A percentile compares a stretch with the other conserved stretches of the same genome.
phyloP scores from a whole-genome alignment of 139 green algal genomes.

The Mychonastes homosphaera region DNA sequence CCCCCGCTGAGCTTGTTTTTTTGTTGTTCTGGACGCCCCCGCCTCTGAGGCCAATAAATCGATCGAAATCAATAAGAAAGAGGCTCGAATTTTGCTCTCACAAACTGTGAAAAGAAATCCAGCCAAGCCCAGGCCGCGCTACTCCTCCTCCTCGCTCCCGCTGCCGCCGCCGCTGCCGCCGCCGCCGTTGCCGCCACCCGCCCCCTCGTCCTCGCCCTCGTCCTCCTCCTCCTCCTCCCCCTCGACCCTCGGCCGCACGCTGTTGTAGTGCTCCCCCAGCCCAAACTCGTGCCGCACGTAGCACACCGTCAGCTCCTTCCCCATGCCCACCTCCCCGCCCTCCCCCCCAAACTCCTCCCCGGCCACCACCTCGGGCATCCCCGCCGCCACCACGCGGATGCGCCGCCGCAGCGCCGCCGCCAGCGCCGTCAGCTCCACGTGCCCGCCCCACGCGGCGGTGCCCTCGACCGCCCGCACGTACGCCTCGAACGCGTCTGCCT shows the following conservation, averaged over 20 bases:
- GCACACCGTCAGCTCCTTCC: conserved; percentile 50
- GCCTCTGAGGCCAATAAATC: no score
- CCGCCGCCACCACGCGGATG: conserved; percentile 64
- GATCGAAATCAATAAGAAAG: no score
- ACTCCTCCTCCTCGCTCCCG: no score
- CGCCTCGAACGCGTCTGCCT: conserved; percentile 59
- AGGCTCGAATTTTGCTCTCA: no score
- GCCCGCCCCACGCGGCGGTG: conserved; percentile 75
- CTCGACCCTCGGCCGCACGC: conserved; percentile 13
- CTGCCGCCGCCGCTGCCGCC: no score
- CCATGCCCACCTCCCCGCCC: conserved; percentile 12
- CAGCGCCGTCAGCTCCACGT: conserved; percentile 79
- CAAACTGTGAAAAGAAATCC: no score
- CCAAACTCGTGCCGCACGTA: conserved; percentile 86
- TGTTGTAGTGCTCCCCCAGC: conserved; percentile 95
- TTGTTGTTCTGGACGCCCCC: no score
- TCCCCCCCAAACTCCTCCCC: conserved; percentile 47
- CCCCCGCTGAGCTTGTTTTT: no score
- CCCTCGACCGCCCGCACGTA: conserved; percentile 11
- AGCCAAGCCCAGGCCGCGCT: no score
- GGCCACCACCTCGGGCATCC: conserved; percentile 52
- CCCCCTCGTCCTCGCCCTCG: neutral
- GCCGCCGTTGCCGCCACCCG: no score
- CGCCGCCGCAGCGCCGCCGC: conserved; percentile 42
- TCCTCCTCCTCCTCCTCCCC: neutral